phyloP scores from a whole-genome alignment of 2,329 filamentous ascomycete genomes.

The Thermomyces lanuginosus region DNA sequence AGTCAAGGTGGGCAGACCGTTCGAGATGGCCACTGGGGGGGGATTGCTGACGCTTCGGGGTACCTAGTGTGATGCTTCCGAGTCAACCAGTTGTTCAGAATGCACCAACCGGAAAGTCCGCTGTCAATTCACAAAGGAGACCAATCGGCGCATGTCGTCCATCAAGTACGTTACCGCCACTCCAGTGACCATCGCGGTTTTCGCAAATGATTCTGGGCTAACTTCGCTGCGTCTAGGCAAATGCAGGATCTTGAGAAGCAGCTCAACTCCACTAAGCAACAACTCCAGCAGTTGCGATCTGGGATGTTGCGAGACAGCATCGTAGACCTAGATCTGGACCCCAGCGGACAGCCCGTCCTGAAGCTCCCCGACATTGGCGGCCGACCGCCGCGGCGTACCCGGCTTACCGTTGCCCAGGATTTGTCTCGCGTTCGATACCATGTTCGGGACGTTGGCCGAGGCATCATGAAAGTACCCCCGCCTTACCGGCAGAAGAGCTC shows the following conservation, averaged over 20 bases:
- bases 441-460: constrained; percentile 55
- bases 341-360: constrained; percentile 29
- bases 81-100: constrained; percentile 90
- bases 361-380: constrained; percentile 50
- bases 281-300: constrained; percentile 58
- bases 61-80: constrained; percentile 72
- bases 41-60: too few species aligned
- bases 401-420: constrained; percentile 48
- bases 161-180: constrained; percentile 51
- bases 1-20: constrained; percentile 38
- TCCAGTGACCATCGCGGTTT: constrained; percentile 3
- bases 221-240: constrained; percentile 34
- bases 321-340: constrained; percentile 27
- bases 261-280: constrained; percentile 60
- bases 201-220: constrained; percentile 1
- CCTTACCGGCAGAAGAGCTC: constrained; percentile 43
- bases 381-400: constrained; percentile 47
- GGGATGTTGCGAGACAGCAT: constrained; percentile 39
- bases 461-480: constrained; percentile 63
- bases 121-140: constrained; percentile 98
- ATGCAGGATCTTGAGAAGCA: constrained; percentile 94
- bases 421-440: constrained; percentile 56
- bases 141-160: constrained; percentile 94
- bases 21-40: too few species aligned
- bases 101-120: constrained; percentile 93